These are phyloP conservation scores for Alternaria arborescens DNA, from an alignment of 2,329 filamentous ascomycete genomes.

Conservation along the genomic window DNA sequence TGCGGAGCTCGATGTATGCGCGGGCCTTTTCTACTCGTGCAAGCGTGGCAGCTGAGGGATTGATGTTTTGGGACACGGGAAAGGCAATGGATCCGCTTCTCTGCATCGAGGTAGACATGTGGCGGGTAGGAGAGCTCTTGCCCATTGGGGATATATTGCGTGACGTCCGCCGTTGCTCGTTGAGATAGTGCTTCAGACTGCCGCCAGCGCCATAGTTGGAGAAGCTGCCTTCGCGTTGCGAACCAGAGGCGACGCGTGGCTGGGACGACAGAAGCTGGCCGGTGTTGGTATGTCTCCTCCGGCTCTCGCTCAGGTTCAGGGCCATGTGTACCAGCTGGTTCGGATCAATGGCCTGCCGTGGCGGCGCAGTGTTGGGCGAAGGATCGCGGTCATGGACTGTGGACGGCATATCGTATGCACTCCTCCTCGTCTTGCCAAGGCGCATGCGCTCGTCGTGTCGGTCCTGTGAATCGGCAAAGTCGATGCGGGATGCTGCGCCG, in stretches of 20 bases:
- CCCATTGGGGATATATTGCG: conserved; percentile 69
- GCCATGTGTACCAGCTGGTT: conserved; percentile 94
- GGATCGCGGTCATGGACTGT: conserved; percentile 16
- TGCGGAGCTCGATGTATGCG: conserved; percentile 83
- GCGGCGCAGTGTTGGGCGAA: conserved; percentile 18
- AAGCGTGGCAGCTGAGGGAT: conserved; percentile 81
- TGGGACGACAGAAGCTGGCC: conserved; percentile 61
- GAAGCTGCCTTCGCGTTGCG: conserved; percentile 51
- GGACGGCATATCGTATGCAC: conserved; percentile 11
- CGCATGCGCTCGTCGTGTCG: conserved; percentile 22
- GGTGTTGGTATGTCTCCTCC: conserved; percentile 68
- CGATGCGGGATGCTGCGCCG: conserved; percentile 7
- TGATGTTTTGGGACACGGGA: conserved; percentile 57
- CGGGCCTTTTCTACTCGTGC: conserved; percentile 85
- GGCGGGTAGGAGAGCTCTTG: conserved; percentile 42
- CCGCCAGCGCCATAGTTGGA: conserved; percentile 58
- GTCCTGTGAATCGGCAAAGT: conserved; percentile 16
- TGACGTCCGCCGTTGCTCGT: conserved; percentile 72
- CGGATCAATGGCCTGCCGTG: conserved; percentile 74
- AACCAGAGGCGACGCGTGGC: conserved; percentile 58
- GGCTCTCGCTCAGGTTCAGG: conserved; percentile 84
- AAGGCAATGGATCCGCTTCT: conserved; percentile 37
- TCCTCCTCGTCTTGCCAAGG: conserved; percentile 32
- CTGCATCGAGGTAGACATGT: conserved; percentile 40
- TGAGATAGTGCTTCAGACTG: conserved; percentile 73